Base-by-base conservation (phyloP, 345 rosid genomes). In the Hibiscus tridactylites region DNA sequence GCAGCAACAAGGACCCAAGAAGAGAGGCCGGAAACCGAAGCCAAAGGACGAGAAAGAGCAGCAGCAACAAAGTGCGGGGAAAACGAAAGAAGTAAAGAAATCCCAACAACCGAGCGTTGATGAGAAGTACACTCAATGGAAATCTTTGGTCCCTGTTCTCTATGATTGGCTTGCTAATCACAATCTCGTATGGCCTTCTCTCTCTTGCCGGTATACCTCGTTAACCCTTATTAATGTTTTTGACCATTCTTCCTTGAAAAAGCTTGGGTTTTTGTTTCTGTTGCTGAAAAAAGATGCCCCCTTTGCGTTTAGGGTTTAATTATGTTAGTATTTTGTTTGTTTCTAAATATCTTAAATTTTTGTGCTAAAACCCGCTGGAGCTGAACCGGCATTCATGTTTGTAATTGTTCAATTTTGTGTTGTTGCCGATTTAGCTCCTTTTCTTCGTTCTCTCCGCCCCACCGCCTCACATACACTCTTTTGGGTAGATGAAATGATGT, bases 111-210 rank as follows among this genome's bases (percentile, higher is more conserved):
- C 78, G 3, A 77, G 88, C 54, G 88, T 85, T 8, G 99, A 95
- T 72, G 99, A 90, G 59, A 95, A 90, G 87, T 92, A 95, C 82
- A 75, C 89, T 79, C 97, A 88, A 73, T 95, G 99, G 99, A 95
- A 92, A 83, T 85, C 91, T 70, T 86, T 92, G 12, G 97, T 95
- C 19, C 99, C 99, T 17, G 92, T 95, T 75, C 97, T 95, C 61
- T 95, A 95, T 72, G 98, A 94, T 81, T 95, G 99, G 99, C 88
- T 95, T 68, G 97, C 99, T 12, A 95, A 95, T 71, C 98, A 95
- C 76, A 95, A 95, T 80, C 99, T 95, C 76, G 98, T 95, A 65
- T 95, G 99, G 99, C 99, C 99, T 21, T 92, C 98, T 42, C 99
- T 96, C 82, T 95, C 99, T 68, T 95, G 98, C 97, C 86, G 99